These are phyloP conservation scores for Penicillium thymicola DNA, from an alignment of 2,329 filamentous ascomycete species.

Conservation along the genomic window DNA sequence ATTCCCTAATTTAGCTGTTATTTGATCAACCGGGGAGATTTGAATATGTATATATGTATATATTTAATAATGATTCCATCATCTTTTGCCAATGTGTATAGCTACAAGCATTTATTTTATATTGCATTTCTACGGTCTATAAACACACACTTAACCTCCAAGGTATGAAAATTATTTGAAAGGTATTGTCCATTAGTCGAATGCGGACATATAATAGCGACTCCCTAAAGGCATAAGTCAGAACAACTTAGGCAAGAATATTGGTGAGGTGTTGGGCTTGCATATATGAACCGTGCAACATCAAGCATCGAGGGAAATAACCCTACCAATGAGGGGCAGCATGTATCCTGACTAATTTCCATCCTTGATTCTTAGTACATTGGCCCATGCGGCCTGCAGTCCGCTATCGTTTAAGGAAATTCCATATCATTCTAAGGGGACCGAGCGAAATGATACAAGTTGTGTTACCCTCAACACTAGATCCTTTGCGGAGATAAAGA, in stretches of 20 bases:
- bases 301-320: neutral
- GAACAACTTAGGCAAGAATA: neutral
- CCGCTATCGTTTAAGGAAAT: neutral
- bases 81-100: too few species aligned
- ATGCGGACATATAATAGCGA: neutral
- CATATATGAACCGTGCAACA: neutral
- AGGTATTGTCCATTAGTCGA: too few species aligned
- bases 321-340: neutral
- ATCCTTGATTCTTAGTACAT: neutral
- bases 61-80: too few species aligned
- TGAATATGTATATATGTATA: too few species aligned
- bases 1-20: too few species aligned
- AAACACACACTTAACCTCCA: neutral
- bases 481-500: neutral
- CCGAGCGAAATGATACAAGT: neutral
- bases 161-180: neutral
- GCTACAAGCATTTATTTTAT: too few species aligned
- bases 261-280: neutral
- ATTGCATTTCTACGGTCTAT: too few species aligned
- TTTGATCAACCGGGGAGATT: too few species aligned
- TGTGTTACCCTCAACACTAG: neutral
- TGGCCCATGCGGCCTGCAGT: neutral
- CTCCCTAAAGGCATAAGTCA: too few species aligned
- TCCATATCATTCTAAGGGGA: neutral
- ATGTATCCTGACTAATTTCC: neutral